Conservation (phyloP, 805 yeast species). For the Alloascoidea hylecoeti region DNA sequence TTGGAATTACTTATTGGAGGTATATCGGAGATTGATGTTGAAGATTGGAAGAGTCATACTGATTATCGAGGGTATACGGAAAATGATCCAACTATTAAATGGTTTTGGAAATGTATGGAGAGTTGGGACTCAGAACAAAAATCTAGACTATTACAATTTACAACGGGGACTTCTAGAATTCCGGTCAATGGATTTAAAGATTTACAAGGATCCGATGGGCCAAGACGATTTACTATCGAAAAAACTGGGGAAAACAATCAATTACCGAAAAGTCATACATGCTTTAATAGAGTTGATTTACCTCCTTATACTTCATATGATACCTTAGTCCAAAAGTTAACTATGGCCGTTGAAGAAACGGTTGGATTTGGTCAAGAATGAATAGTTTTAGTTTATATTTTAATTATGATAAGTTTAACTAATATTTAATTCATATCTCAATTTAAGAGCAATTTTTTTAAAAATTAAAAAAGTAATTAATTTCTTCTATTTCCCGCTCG, state of each 20-base stretch:
- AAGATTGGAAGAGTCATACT: constrained; percentile 87
- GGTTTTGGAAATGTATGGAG: constrained; percentile 79
- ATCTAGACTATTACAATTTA: constrained; percentile 72
- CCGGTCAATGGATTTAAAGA: constrained; percentile 87
- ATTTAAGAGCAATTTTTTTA: no score
- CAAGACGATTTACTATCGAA: constrained; percentile 87
- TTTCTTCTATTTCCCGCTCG: no score
- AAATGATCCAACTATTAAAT: constrained; percentile 71
- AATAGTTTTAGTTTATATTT: no score
- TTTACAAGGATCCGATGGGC: constrained; percentile 85
- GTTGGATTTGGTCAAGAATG: constrained; percentile 99
- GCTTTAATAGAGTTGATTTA: constrained; percentile 96
- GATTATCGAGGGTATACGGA: constrained; percentile 86
- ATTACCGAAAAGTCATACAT: constrained; percentile 92
- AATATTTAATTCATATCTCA: no score
- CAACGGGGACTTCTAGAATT: constrained; percentile 87
- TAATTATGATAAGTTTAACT: no score
- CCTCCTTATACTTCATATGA: constrained; percentile 88
- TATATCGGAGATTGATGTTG: constrained; percentile 74
- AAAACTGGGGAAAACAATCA: constrained; percentile 92
- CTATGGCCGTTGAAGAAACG: constrained; percentile 96
- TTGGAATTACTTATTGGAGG: constrained; percentile 78
- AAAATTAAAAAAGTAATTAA: no score
- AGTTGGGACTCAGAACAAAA: constrained; percentile 85
- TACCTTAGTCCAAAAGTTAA: constrained; percentile 74